These are phyloP conservation scores for Murraya koenigii DNA, from an alignment of 345 rosid genomes.

Conservation along the genomic window DNA sequence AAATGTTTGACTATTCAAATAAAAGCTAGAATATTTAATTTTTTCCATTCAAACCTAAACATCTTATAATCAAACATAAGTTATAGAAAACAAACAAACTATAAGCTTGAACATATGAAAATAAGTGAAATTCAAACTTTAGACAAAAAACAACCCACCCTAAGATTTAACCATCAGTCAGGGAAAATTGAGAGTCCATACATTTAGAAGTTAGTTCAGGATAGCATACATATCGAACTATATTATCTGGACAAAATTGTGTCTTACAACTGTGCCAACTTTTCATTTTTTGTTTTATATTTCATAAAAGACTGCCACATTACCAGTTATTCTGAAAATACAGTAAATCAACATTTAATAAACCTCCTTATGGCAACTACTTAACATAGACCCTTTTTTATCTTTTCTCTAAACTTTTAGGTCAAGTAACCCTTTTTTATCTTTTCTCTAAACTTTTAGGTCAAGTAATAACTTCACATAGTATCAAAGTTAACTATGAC, in stretches of 20 bases:
- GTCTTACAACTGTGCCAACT: background rate
- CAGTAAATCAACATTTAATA: background rate
- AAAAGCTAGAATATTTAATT: too few relatives aligned
- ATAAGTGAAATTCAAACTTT: too few relatives aligned
- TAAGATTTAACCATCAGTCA: background rate
- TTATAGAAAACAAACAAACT: too few relatives aligned
- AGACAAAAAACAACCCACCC: too few relatives aligned
- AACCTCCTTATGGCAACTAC: too few relatives aligned
- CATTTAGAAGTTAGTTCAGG: background rate
- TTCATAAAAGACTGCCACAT: background rate
- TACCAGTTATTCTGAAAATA: background rate
- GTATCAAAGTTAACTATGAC: background rate
- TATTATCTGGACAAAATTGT: background rate
- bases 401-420: background rate
- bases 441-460: background rate
- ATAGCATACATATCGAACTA: background rate
- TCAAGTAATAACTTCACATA: background rate
- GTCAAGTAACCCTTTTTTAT: too few relatives aligned
- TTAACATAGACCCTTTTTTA: too few relatives aligned
- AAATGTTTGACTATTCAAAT: too few relatives aligned
- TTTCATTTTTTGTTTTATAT: background rate
- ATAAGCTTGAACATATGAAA: too few relatives aligned
- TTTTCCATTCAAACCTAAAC: too few relatives aligned
- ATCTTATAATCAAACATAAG: too few relatives aligned
- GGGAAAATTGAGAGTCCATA: background rate